Evolutionary conservation across 306 rosid species (phyloP), one percentile per base, ranked within the genome.

Genomic region (Hylodesmum podocarpum): DNA sequence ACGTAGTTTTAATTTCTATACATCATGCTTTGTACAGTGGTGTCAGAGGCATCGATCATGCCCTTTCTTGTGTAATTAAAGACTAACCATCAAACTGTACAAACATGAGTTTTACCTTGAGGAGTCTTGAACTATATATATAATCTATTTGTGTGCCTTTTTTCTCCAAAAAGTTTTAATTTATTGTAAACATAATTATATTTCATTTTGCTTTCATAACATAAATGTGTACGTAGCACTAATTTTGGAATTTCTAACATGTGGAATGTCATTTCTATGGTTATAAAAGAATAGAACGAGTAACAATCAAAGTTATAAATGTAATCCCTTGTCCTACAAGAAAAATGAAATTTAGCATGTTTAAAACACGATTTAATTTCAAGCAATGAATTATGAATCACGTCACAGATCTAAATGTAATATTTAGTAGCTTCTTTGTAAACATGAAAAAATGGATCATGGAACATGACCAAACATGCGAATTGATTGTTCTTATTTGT

Each of bases 21-120:
- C 36, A 12, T 44, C 65, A 71, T 77, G 75, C 36, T 76, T 76
- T 76, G 85, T 61, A 70, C 36, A 12, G 67, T 46, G 51, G 49
- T 14, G 39, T 81, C 58, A 70, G 61, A 71, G 46, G 73, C 34
- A 59, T 68, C 66, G 10, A 59, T 68, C 66, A 14, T 28, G 77
- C 55, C 81, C 39, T 47, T 70, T 31, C 41, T 66, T 68, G 62
- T 80, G 73, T 18, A 28, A 31, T 62, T 62, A 18, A 58, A 34
- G 19, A 57, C 77, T 75, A 50, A 69, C 66, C 51, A 75, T 69
- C 66, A 75, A 75, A n/a, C 51, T 44, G 68, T 61, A 47, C 76
- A 74, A 74, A 66, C 75, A 81, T 69, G 59, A 70, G 41, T 49
- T 66, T 44, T 33, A 61, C 77, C 66, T 54, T 51, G n/a, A 65